A percentile compares a stretch with the other conserved stretches of the same genome.
These are phyloP conservation scores for Cryptococcus amylolentus DNA, from an alignment of 1,284 basidiomycete species.

Conservation along the genomic window DNA sequence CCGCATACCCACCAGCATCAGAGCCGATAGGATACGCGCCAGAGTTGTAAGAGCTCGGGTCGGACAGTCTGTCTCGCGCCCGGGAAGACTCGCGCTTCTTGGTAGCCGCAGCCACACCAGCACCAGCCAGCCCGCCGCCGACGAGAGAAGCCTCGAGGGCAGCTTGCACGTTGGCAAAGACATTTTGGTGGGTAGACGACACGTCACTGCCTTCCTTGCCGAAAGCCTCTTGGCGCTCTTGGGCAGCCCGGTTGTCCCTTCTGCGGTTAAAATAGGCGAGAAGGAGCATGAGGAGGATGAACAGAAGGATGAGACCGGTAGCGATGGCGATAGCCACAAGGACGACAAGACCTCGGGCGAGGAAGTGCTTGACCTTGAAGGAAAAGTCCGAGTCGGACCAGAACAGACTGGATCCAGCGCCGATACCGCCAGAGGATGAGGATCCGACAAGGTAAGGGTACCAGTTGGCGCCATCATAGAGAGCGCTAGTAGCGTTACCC, in stretches of 20 bases:
- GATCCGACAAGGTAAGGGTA: slow-evolving; percentile 78
- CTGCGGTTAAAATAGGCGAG: slow-evolving; percentile 59
- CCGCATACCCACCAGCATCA: slow-evolving; percentile 55
- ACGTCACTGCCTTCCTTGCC: slow-evolving; percentile 60
- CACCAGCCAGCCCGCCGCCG: slow-evolving; percentile 15
- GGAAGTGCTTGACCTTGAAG: slow-evolving; percentile 68
- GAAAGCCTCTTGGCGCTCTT: slow-evolving; percentile 51
- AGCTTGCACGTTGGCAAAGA: slow-evolving; percentile 78
- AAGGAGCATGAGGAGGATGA: slow-evolving; percentile 85
- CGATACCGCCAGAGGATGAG: slow-evolving; percentile 64
- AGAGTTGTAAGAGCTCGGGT: slow-evolving; percentile 35
- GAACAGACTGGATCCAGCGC: slow-evolving; percentile 74
- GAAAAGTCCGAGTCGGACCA: slow-evolving; percentile 71
- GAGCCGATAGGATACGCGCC: slow-evolving; percentile 24
- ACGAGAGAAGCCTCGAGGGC: slow-evolving; percentile 56
- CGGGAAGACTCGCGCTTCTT: slow-evolving; percentile 36
- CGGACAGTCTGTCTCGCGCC: slow-evolving; percentile 7
- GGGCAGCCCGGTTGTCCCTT: slow-evolving; percentile 51
- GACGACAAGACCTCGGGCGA: slow-evolving; percentile 89
- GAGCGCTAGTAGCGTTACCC: slow-evolving; percentile 74
- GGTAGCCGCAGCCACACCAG: slow-evolving; percentile 42
- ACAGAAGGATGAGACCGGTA: slow-evolving; percentile 87
- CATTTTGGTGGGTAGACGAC: slow-evolving; percentile 62
- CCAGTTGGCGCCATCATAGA: slow-evolving; percentile 81
- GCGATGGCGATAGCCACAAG: slow-evolving; percentile 95